phyloP scores from a whole-genome alignment of 495 filamentous ascomycete genomes.

The Cudoniella acicularis region DNA sequence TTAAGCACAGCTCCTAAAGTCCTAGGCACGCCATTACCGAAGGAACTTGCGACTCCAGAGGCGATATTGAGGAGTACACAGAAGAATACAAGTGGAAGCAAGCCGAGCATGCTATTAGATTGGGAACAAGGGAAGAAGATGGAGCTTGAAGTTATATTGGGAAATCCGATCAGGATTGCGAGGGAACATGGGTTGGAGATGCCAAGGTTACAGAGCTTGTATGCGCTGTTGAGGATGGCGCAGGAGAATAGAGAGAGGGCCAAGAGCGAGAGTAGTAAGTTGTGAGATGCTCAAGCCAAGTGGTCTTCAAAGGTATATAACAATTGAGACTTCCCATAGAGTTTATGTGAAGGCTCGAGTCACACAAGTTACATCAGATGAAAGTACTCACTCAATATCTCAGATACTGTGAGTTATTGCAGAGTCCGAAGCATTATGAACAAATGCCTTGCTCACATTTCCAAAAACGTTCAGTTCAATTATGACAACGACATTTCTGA shows the following conservation, averaged over 20 bases:
- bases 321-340: too few species aligned
- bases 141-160: constrained; percentile 56
- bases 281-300: constrained; percentile 18
- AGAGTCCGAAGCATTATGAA: too few species aligned
- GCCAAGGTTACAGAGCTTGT: constrained; percentile 45
- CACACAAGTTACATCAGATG: too few species aligned
- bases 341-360: too few species aligned
- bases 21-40: constrained; percentile 39
- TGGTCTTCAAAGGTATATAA: too few species aligned
- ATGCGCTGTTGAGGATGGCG: constrained; percentile 38
- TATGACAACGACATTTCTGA: too few species aligned
- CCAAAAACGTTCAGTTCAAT: too few species aligned
- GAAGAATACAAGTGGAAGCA: constrained; percentile 48
- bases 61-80: constrained; percentile 50
- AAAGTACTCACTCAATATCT: too few species aligned
- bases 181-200: constrained; percentile 44
- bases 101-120: constrained; percentile 57
- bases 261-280: constrained; percentile 43
- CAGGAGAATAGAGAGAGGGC: constrained; percentile 29
- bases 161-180: constrained; percentile 46
- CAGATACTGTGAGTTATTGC: too few species aligned
- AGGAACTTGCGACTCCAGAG: constrained; percentile 48
- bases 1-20: constrained; percentile 49
- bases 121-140: constrained; percentile 42
- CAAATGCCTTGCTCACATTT: too few species aligned